These are phyloP conservation scores for Colletotrichum lini DNA, from an alignment of 2,329 filamentous ascomycete genomes.

Conservation along the genomic window DNA sequence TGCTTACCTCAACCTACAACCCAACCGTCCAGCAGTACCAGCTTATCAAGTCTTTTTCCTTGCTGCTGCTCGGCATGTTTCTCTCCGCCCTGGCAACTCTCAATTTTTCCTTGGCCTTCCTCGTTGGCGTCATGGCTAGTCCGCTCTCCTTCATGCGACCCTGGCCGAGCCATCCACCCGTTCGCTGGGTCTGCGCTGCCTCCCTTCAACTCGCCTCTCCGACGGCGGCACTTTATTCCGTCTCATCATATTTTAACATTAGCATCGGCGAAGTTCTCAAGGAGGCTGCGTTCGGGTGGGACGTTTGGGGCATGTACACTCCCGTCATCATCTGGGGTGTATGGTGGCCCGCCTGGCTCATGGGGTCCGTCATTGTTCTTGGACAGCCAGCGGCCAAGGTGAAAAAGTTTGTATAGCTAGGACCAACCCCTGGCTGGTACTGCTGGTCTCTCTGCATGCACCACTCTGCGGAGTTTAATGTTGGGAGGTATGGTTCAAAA, in stretches of 20 bases:
- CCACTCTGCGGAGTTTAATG: not conserved
- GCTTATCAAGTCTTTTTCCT: constrained; percentile 89
- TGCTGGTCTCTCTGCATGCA: not conserved
- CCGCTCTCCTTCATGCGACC: constrained; percentile 83
- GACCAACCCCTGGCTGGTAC: not conserved
- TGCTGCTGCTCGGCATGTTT: constrained; percentile 93
- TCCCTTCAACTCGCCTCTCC: constrained; percentile 75
- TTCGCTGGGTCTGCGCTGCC: constrained; percentile 60
- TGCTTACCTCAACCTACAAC: constrained; percentile 65
- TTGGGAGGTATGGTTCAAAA: not conserved
- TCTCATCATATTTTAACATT: constrained; percentile 57
- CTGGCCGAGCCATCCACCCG: constrained; percentile 54
- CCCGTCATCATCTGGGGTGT: constrained; percentile 93
- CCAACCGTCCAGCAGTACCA: constrained; percentile 79
- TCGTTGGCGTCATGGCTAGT: constrained; percentile 83
- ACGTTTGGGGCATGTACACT: constrained; percentile 91
- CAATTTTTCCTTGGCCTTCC: constrained; percentile 92
- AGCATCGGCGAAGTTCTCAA: constrained; percentile 72
- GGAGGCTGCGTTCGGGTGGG: constrained; percentile 88
- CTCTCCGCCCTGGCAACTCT: constrained; percentile 93
- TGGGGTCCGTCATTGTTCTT: constrained; percentile 70
- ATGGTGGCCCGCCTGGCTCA: constrained; percentile 94
- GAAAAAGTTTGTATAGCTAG: not conserved
- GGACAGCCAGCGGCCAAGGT: constrained; percentile 48
- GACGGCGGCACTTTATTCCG: constrained; percentile 66